Conservation (phyloP, 371 early-diverging fungal species). For the Nematocida sp. region DNA sequence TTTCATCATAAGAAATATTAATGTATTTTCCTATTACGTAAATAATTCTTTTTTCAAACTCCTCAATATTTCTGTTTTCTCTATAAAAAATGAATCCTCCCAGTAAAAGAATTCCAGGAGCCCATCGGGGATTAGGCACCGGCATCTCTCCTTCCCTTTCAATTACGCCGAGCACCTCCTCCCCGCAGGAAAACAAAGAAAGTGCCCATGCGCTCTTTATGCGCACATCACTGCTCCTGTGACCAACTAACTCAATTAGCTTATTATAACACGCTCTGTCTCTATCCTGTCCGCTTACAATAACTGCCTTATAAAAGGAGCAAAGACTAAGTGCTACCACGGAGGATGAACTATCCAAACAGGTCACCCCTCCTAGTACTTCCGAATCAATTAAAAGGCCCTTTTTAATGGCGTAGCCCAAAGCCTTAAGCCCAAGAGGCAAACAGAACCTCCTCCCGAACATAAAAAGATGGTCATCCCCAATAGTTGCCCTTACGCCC, state of each 20-base stretch:
- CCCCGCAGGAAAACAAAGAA: constrained; percentile 2
- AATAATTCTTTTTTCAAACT: background rate
- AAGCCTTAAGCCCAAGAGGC: constrained; percentile 17
- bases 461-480: background rate
- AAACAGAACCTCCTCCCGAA: constrained; percentile 1
- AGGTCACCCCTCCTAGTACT: background rate
- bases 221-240: constrained; percentile 16
- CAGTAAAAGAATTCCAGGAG: constrained; percentile 34
- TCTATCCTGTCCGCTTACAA: constrained; percentile 8
- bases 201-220: constrained; percentile 16
- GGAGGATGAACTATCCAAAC: background rate
- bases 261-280: constrained; percentile 21
- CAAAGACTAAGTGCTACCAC: background rate
- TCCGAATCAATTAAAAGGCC: background rate
- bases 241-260: constrained; percentile 15
- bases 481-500: too few relatives aligned
- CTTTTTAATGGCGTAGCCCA: constrained; percentile 18
- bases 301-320: constrained; percentile 20
- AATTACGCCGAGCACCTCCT: constrained; percentile 2
- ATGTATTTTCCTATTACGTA: constrained; percentile 11
- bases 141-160: constrained; percentile 9
- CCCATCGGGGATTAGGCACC: constrained; percentile 34
- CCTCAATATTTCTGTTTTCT: background rate
- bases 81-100: constrained; percentile 25
- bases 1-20: constrained; percentile 18